Evolutionary conservation across 352 stramenopile genomes (phyloP).

Genomic region (Phytopythium boreale): DNA sequence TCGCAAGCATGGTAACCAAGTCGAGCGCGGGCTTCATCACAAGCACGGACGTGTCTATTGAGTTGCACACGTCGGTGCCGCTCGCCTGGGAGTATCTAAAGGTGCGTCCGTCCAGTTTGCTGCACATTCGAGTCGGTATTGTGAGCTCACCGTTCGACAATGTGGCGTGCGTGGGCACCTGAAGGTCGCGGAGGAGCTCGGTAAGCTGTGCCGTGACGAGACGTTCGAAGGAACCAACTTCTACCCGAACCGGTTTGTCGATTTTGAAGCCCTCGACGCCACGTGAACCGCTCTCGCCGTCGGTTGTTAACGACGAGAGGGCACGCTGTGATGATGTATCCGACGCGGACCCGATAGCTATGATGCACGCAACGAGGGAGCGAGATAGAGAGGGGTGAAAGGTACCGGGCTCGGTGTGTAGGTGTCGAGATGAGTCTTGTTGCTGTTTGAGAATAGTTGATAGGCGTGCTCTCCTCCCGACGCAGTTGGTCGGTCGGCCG

Average conservation of each 20-base stretch:
- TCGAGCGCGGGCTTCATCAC: conserved; percentile 84
- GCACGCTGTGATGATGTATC: background rate
- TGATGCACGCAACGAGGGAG: background rate
- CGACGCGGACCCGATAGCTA: background rate
- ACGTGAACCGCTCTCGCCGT: background rate
- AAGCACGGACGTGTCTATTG: conserved; percentile 87
- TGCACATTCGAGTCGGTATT: no score
- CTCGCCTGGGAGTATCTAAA: conserved; percentile 96
- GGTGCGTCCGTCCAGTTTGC: conserved; percentile 22
- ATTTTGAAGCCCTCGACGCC: conserved; percentile 27
- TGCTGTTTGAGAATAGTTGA: background rate
- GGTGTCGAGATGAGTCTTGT: background rate
- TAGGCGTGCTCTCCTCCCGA: background rate
- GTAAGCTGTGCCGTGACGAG: conserved; percentile 94
- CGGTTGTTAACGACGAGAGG: background rate
- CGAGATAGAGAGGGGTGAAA: background rate
- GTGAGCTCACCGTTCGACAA: no score
- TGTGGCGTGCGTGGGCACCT: background rate
- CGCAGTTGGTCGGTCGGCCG: no score
- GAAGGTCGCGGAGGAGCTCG: conserved; percentile 90
- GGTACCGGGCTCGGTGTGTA: background rate
- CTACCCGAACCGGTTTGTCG: conserved; percentile 91
- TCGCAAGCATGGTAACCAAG: conserved; percentile 75
- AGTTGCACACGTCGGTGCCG: conserved; percentile 92
- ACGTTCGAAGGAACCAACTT: conserved; percentile 95